Conservation (phyloP, 805 yeast species). For the Wickerhamomyces silvicola region DNA sequence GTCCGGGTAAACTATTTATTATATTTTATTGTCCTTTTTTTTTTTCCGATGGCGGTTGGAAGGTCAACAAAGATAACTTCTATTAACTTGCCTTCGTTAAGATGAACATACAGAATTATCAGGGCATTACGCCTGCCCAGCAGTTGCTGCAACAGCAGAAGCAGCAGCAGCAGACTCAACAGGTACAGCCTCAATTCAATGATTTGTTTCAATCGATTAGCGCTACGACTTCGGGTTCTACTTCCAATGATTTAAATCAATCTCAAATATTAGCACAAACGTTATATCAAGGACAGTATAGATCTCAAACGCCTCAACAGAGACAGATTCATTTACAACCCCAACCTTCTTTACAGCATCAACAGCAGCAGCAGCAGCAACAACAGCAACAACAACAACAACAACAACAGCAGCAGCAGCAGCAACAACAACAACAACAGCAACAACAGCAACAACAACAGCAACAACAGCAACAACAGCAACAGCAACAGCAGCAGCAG, state of each 20-base stretch:
- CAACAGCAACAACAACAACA: slow-evolving; percentile 23
- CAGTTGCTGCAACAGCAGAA: slow-evolving; percentile 21
- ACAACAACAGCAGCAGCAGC: slow-evolving; percentile 13
- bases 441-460: slow-evolving; percentile 9
- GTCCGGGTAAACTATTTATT: too few relatives aligned
- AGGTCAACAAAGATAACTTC: not conserved
- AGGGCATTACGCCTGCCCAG: slow-evolving; percentile 21
- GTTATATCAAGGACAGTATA: slow-evolving; percentile 33
- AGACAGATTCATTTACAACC: slow-evolving; percentile 8
- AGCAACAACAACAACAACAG: slow-evolving; percentile 8
- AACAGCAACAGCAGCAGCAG: slow-evolving; percentile 19
- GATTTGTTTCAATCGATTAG: slow-evolving; percentile 1
- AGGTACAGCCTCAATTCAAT: slow-evolving; percentile 7
- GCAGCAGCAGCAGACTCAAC: slow-evolving; percentile 14
- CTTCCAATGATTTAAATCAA: slow-evolving; percentile 22
- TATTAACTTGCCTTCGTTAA: not conserved
- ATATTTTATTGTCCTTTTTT: too few relatives aligned
- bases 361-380: slow-evolving; percentile 28
- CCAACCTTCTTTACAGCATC: slow-evolving; percentile 18
- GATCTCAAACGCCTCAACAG: slow-evolving; percentile 27
- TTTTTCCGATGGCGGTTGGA: too few relatives aligned
- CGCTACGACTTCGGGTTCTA: not conserved
- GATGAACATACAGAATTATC: slow-evolving; percentile 21
- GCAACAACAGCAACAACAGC: slow-evolving; percentile 23
- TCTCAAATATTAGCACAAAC: slow-evolving; percentile 34